Evolutionary conservation across 768 basidiomycete genomes (phyloP).

Genomic region (Lentinula boryana): DNA sequence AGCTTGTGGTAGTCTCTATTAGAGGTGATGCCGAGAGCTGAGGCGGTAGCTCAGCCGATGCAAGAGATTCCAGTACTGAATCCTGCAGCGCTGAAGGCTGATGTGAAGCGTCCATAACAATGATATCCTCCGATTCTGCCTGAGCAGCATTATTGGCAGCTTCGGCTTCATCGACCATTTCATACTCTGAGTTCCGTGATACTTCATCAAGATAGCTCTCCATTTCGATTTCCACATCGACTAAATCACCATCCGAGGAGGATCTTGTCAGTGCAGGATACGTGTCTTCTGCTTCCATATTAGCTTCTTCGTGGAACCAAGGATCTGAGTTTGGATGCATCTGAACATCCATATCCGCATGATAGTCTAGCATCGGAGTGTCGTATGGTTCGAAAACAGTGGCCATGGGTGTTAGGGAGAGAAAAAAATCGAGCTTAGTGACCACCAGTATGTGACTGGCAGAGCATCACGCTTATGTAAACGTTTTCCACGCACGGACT

Average conservation of each 20-base stretch:
- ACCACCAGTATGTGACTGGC: not conserved
- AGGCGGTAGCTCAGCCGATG: not conserved
- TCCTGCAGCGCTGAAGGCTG: not conserved
- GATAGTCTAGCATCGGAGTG: constrained; percentile 60
- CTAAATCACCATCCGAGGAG: constrained; percentile 22
- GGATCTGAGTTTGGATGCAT: constrained; percentile 50
- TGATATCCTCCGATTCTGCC: constrained; percentile 38
- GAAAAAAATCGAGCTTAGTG: constrained; percentile 1
- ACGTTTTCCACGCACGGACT: not conserved
- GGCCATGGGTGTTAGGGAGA: constrained; percentile 22
- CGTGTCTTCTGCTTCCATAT: constrained; percentile 53
- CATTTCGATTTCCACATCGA: constrained; percentile 63
- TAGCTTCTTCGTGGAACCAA: constrained; percentile 47
- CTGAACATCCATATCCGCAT: constrained; percentile 49
- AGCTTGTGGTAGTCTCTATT: not conserved
- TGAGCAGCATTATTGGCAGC: constrained; percentile 14
- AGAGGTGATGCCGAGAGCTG: not conserved
- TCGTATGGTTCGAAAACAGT: constrained; percentile 51
- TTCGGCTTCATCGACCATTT: constrained; percentile 43
- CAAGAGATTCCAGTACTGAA: not conserved
- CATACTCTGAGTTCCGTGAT: constrained; percentile 41
- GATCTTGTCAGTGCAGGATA: constrained; percentile 18
- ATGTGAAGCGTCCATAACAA: constrained; percentile 39
- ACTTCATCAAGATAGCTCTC: constrained; percentile 41
- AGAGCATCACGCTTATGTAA: not conserved